Base-by-base conservation (phyloP, 1,284 basidiomycete species). In the Ceratobasidium sp. region DNA sequence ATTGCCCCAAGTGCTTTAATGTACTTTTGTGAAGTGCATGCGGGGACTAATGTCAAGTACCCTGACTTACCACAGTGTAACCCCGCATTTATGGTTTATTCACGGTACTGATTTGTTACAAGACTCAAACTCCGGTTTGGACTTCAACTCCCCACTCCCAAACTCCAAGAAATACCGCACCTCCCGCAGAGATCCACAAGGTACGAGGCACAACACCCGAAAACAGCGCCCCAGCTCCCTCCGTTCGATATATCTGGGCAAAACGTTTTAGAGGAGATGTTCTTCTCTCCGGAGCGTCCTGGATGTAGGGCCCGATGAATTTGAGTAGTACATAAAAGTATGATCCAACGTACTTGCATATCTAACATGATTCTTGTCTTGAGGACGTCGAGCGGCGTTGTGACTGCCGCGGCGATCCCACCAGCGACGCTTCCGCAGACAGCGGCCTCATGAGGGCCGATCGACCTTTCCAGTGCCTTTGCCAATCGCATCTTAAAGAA, bases 331-430 rank as follows among this genome's bases (percentile, higher is more conserved):
- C 22, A 22, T 27, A 31, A 48, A 65, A 63, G 64, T 51, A 53
- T 43, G 34, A 54, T 31, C 0, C 27, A 22, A 81, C 88, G 72
- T 79, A 94, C 94, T 78, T 89, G 86, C 72, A 92, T 85, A 79
- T 98, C 94, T 13, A 99, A 87, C 98, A 99, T 99, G 66, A 98
- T 93, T 16, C 98, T 88, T 1, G 97, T 99, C 83, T 99, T 99
- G 74, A 98, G 88, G 1, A 99, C 98, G 79, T 99, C 98, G 22
- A 99, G 84, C 0, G 98, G 98, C 0, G 98, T 99, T 0, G 98
- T 99, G 49, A 92, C 79, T 0, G 92, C 93, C 0, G 96, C 97
- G 2, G 96, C 95, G 19, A 94, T 85, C 0, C 92, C 95, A 14
- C 98, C 98, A 0, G 98, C 93, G 53, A 98, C 84, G 79, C 92